Evolutionary conservation across 108 stramenopile genomes (phyloP).

Genomic region (Cyclotella choctawhatcheeana): DNA sequence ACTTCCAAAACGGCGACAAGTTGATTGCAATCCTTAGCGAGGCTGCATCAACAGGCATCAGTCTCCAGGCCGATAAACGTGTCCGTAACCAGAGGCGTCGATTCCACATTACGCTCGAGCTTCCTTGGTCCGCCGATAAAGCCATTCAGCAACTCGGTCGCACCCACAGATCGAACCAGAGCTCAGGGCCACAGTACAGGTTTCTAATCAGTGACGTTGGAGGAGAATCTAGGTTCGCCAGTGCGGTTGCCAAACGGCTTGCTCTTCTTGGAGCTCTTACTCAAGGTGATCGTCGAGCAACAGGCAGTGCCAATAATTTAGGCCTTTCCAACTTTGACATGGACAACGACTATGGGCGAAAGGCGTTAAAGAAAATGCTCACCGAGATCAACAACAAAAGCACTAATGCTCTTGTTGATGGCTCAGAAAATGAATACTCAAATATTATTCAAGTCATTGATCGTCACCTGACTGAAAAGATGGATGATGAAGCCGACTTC

Average conservation of each 20-base stretch:
- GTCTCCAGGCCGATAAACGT: conserved; percentile 57
- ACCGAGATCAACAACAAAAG: neutral
- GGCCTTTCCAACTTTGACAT: conserved; percentile 50
- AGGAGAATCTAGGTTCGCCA: conserved; percentile 75
- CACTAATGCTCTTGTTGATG: neutral
- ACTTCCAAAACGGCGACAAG: conserved; percentile 68
- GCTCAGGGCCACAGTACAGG: conserved; percentile 59
- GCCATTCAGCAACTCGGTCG: conserved; percentile 84
- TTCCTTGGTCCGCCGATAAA: conserved; percentile 84
- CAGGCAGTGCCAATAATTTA: conserved; percentile 34
- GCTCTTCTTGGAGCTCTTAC: conserved; percentile 75
- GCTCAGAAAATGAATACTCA: neutral
- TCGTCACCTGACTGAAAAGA: neutral
- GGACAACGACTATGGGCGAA: conserved; percentile 45
- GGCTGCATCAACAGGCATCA: conserved; percentile 75
- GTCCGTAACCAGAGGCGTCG: conserved; percentile 50
- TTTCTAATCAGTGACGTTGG: conserved; percentile 63
- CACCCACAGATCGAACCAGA: conserved; percentile 71
- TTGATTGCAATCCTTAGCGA: conserved; percentile 77
- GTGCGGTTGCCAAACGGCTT: conserved; percentile 74
- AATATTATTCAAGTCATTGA: conserved; percentile 5
- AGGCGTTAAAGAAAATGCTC: conserved; percentile 18
- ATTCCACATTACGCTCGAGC: conserved; percentile 80
- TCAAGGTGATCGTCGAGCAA: conserved; percentile 70
- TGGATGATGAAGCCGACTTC: neutral